Evolutionary conservation across 2,329 filamentous ascomycete genomes (phyloP).

Genomic region (Calonectria fujianensis): DNA sequence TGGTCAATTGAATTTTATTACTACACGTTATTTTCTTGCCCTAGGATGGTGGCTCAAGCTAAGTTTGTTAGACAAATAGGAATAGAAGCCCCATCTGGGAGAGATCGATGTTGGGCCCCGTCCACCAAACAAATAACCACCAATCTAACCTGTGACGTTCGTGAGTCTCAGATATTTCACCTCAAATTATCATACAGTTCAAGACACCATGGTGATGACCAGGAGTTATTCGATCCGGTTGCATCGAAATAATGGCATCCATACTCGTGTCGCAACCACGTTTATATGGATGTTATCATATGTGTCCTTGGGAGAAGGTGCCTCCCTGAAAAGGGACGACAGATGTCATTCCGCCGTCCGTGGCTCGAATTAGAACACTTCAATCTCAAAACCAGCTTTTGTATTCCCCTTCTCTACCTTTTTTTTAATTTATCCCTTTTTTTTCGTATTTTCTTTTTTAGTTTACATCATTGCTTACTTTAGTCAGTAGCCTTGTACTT

Average conservation of each 20-base stretch:
- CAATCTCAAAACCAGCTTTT: too few species aligned
- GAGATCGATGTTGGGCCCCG: neutral
- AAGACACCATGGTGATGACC: neutral
- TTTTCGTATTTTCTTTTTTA: neutral
- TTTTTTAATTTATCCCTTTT: slow-evolving; percentile 23
- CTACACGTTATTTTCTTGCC: neutral
- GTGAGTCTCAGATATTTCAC: neutral
- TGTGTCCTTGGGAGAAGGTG: neutral
- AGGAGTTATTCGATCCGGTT: neutral
- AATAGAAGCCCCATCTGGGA: neutral
- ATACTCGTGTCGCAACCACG: neutral
- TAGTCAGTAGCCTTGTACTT: slow-evolving; percentile 78
- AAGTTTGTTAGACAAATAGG: neutral
- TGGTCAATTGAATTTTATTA: neutral
- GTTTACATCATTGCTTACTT: slow-evolving; percentile 25
- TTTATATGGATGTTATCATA: neutral
- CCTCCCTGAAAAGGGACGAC: neutral
- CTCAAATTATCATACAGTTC: neutral
- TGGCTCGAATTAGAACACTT: neutral
- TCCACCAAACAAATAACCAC: neutral
- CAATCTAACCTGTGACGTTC: neutral
- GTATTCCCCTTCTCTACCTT: neutral
- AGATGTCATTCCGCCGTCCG: neutral
- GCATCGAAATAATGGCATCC: neutral
- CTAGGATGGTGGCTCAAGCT: neutral